Evolutionary conservation across 176 grass and related monocot genomes (phyloP), one percentile per base, ranked within the genome.

Genomic region (Carex littledalei): DNA sequence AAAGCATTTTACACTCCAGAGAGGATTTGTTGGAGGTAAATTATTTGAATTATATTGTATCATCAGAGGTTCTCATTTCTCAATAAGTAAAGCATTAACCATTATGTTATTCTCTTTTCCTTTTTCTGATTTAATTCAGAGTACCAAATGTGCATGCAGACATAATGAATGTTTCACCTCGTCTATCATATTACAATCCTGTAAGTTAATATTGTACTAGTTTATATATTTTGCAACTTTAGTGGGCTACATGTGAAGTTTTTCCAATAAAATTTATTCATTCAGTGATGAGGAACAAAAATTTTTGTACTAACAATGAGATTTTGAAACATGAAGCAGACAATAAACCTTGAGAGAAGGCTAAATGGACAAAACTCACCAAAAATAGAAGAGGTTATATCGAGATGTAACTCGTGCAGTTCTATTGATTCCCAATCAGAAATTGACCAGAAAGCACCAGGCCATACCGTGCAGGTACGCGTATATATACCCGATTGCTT

Each of bases 101-200:
- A 56, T 54, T 55, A 29, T n/a, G 41, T 54, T 49, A 17, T 80
- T 20, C 14, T 67, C 21, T 61, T 62, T 1, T 21, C 10, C 0
- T 49, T 37, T 22, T 61, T 6, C 8, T 70, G 47, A 11, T 81
- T 34, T 71, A 31, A 84, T 86, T 77, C 78, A 89, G 88, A 29
- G 68, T 83, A 82, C 85, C 84, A 34, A 71, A 80, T 47, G 45
- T 61, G 32, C 67, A 66, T 76, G 84, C 84, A 65, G 78, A 89
- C 65, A 50, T 86, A 69, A 17, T 86, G 68, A 82, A 89, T 82
- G 61, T 82, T 41, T 86, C 88, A 83, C 88, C 88, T 82, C 78
- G 67, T 47, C 50, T 86, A 32, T 89, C 88, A 43, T 86, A 89
- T 73, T 63, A 83, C 29, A 86, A 81, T 78, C 84, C 88, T 20